Conservation (phyloP, 352 stramenopile genomes). For the Globisporangium takayamanum region DNA sequence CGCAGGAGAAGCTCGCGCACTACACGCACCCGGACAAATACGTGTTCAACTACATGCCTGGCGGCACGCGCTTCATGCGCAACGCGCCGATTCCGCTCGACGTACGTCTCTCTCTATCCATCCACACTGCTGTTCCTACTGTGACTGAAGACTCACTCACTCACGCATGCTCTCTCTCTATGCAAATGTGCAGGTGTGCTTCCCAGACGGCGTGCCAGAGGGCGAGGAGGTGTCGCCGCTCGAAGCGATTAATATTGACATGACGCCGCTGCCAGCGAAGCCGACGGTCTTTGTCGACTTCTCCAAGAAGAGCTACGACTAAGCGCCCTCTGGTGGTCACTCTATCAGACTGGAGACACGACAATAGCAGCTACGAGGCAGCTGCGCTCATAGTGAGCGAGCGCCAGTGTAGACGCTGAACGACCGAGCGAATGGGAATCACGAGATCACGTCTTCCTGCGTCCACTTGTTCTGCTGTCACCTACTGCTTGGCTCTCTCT, state of each 20-base stretch:
- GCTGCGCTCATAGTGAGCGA: too few species aligned
- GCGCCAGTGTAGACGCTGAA: too few species aligned
- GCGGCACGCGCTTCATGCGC: constrained; percentile 97
- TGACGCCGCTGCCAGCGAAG: constrained; percentile 73
- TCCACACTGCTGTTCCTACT: too few species aligned
- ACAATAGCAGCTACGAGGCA: neutral
- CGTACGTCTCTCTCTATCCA: too few species aligned
- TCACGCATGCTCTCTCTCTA: neutral
- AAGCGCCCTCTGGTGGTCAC: constrained; percentile 22
- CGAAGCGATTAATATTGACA: constrained; percentile 85
- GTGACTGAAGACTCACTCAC: neutral
- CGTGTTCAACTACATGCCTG: constrained; percentile 97
- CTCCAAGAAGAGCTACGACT: constrained; percentile 85
- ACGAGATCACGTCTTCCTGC: too few species aligned
- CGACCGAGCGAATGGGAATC: too few species aligned
- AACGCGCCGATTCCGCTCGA: constrained; percentile 95
- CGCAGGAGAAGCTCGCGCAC: constrained; percentile 89
- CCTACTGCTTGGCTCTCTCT: too few species aligned
- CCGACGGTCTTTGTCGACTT: constrained; percentile 79
- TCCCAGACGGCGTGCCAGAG: constrained; percentile 82
- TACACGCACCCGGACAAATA: constrained; percentile 97
- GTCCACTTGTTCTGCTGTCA: too few species aligned
- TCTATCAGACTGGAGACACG: too few species aligned
- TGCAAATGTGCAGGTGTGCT: constrained; percentile 56
- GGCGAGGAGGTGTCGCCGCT: constrained; percentile 80